Evolutionary conservation across 164 flowering plant species (phyloP).

Genomic region (Magnolia officinalis): DNA sequence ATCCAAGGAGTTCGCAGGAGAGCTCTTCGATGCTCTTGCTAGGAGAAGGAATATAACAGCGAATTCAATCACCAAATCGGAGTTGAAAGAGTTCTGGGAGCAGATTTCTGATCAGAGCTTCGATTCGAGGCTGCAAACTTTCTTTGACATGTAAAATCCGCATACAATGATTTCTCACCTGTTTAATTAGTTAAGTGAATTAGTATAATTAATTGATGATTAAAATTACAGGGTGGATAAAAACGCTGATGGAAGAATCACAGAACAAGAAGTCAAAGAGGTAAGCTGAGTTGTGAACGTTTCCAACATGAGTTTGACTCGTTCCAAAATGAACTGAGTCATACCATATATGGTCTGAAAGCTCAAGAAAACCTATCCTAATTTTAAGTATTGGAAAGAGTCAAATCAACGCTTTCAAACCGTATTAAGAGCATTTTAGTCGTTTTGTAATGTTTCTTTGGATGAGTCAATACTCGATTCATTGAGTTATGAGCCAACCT

Average conservation of each 20-base stretch:
- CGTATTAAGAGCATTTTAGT: neutral
- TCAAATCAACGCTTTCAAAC: neutral
- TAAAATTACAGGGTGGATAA: conserved; percentile 69
- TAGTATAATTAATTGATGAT: neutral
- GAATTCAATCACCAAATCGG: conserved; percentile 30
- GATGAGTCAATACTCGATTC: neutral
- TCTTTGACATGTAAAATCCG: conserved; percentile 55
- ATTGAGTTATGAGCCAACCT: neutral
- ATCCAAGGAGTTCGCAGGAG: conserved; percentile 52
- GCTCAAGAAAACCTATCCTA: neutral
- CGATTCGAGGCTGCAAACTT: conserved; percentile 60
- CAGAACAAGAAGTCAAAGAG: conserved; percentile 76
- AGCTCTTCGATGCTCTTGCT: conserved; percentile 53
- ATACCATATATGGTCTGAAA: neutral
- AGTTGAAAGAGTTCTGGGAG: conserved; percentile 60
- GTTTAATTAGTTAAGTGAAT: neutral
- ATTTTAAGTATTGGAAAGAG: neutral
- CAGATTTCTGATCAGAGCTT: conserved; percentile 69
- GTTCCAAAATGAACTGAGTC: neutral
- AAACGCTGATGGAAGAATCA: conserved; percentile 75
- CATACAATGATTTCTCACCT: too few relatives aligned
- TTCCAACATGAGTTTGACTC: neutral
- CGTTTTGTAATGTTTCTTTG: too few relatives aligned
- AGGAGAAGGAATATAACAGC: conserved; percentile 37
- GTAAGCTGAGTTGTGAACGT: conserved; percentile 20